phyloP scores from a whole-genome alignment of 352 stramenopile species.

The Phytophthora colocasiae region DNA sequence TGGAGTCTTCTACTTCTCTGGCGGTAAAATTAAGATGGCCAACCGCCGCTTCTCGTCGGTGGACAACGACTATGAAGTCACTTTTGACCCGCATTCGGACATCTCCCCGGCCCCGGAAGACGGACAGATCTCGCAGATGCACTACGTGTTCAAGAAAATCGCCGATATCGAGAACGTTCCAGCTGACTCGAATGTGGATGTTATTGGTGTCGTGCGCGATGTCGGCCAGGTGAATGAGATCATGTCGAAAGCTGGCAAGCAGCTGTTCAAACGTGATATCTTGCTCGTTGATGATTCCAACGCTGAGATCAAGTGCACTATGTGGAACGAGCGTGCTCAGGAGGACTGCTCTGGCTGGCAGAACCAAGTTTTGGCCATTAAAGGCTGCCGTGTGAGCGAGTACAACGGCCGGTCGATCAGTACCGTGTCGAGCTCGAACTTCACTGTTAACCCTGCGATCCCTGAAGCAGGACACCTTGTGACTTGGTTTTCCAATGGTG shows the following conservation, averaged over 20 bases:
- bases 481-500: conserved; percentile 87
- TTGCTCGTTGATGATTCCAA: conserved; percentile 96
- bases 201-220: conserved; percentile 96
- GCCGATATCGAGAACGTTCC: conserved; percentile 90
- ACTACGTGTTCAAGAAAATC: conserved; percentile 96
- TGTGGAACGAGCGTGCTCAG: conserved; percentile 95
- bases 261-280: conserved; percentile 97
- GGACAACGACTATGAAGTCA: conserved; percentile 98
- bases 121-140: conserved; percentile 89
- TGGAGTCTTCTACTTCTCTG: conserved; percentile 95
- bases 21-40: conserved; percentile 96
- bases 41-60: conserved; percentile 98
- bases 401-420: conserved; percentile 94
- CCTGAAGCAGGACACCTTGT: conserved; percentile 85
- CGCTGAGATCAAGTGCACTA: conserved; percentile 95
- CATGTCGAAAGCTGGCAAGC: conserved; percentile 95
- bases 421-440: conserved; percentile 80
- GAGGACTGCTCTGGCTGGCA: conserved; percentile 86
- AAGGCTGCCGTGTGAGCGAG: conserved; percentile 94
- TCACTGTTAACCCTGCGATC: conserved; percentile 88
- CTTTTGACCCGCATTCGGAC: conserved; percentile 96
- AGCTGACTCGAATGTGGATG: conserved; percentile 92
- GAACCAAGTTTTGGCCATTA: conserved; percentile 96
- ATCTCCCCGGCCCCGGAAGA: conserved; percentile 94
- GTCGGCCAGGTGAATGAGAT: conserved; percentile 93